These are phyloP conservation scores for Xylaria sp. DNA, from an alignment of 2,329 filamentous ascomycete genomes.

Conservation along the genomic window DNA sequence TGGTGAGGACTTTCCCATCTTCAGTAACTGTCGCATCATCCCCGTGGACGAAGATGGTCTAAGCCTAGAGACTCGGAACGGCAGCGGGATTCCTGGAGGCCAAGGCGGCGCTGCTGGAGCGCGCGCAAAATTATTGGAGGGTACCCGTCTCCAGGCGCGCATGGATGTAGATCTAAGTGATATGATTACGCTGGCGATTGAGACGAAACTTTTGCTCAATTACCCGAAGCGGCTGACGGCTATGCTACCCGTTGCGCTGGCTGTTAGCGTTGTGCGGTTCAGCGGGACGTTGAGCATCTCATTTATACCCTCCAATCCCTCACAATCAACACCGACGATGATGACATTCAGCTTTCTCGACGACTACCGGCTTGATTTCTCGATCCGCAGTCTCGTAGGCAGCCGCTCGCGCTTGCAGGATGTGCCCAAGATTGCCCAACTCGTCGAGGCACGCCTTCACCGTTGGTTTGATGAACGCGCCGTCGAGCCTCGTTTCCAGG, in stretches of 20 bases:
- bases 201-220: constrained; percentile 94
- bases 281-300: constrained; percentile 94
- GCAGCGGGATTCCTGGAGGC: constrained; percentile 44
- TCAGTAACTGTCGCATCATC: constrained; percentile 97
- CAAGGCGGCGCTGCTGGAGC: constrained; percentile 62
- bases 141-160: constrained; percentile 85
- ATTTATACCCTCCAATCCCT: constrained; percentile 82
- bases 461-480: constrained; percentile 89
- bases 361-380: constrained; percentile 86
- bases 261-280: constrained; percentile 92
- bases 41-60: constrained; percentile 85
- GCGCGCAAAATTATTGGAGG: constrained; percentile 63
- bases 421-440: constrained; percentile 87
- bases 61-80: constrained; percentile 56
- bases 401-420: constrained; percentile 84
- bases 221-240: constrained; percentile 92
- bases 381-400: constrained; percentile 81
- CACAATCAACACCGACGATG: constrained; percentile 80
- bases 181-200: constrained; percentile 92
- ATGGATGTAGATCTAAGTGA: constrained; percentile 98
- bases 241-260: constrained; percentile 88
- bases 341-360: constrained; percentile 95
- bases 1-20: constrained; percentile 97
- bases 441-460: constrained; percentile 82
- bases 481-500: constrained; percentile 87